Evolutionary conservation across 352 stramenopile species (phyloP), one percentile per base, ranked within the genome.

Genomic region (Elongisporangium undulatum): DNA sequence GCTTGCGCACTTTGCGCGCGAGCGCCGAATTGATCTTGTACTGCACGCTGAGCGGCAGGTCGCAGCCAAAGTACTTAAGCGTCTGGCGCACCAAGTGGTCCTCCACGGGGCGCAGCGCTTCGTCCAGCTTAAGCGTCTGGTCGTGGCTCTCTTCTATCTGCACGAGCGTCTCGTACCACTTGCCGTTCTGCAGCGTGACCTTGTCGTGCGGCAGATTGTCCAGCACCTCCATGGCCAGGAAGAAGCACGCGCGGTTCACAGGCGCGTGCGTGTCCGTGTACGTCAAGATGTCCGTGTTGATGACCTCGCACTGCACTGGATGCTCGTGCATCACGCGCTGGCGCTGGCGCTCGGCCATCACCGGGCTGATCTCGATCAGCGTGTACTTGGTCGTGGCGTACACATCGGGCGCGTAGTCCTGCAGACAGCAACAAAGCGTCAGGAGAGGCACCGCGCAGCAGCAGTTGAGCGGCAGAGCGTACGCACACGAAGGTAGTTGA

Each of bases 151-250:
- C 22, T 16, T 58, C 50, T 16, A 75, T 66, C 39, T 75, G 72
- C 21, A 94, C 72, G 21, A 87, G 55, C 6, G 82, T 89, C 64
- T 94, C 82, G 64, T 71, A 79, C 85, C 85, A 94, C 63, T 90
- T 85, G 68, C 82, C 82, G 49, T 79, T 75, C n/a, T 72, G 59
- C n/a, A 91, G 64, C 34, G 66, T 59, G 13, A 97, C 82, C 65
- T 97, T 97, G 76, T 97, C 90, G 59, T 97, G 90, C 39, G 89
- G 90, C 29, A 97, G 61, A 64, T 97, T 97, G 71, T 97, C 90
- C 8, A 97, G 75, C 55, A 97, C 87, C 56, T 97, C 90, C 58
- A 97, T 86, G 1, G 84, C 87, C 19, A 96, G 26, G 49, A 96
- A 89, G 56, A 92, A 92, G 64, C 85, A 94, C 60, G 71, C 65